These are phyloP conservation scores for Cinnamomum chago DNA, from an alignment of 164 flowering plant species.

Conservation along the genomic window DNA sequence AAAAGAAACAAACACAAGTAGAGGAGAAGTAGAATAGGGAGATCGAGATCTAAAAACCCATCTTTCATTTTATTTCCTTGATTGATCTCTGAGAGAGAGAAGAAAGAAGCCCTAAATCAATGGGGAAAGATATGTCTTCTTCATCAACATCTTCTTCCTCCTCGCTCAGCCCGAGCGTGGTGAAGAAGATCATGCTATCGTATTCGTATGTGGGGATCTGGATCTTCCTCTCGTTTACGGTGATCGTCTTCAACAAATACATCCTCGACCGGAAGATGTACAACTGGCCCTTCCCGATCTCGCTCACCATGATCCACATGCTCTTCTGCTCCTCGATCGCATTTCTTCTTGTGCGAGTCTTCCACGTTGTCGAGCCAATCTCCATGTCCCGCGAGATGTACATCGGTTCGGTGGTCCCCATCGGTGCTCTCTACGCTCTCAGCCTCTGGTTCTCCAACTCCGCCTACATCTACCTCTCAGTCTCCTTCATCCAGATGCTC, in stretches of 20 bases:
- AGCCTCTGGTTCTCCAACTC: constrained; percentile 46
- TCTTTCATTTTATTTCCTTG: too few relatives aligned
- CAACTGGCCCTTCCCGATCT: constrained; percentile 47
- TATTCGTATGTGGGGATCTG: constrained; percentile 40
- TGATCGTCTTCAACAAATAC: constrained; percentile 52
- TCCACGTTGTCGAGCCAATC: constrained; percentile 37
- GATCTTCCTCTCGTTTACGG: constrained; percentile 50
- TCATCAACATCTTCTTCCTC: constrained; percentile 4
- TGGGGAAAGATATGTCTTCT: too few relatives aligned
- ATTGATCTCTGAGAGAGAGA: too few relatives aligned
- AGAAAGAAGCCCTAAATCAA: too few relatives aligned
- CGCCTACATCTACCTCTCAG: constrained; percentile 47
- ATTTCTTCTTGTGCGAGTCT: constrained; percentile 33
- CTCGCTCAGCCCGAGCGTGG: constrained; percentile 22
- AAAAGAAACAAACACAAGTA: too few relatives aligned
- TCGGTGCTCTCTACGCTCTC: constrained; percentile 40
- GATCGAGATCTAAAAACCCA: too few relatives aligned
- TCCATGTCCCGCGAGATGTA: constrained; percentile 38
- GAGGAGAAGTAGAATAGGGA: too few relatives aligned
- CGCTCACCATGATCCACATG: constrained; percentile 51
- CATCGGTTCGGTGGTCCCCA: constrained; percentile 41
- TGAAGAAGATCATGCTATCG: constrained; percentile 35
- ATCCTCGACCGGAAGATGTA: constrained; percentile 49
- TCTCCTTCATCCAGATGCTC: constrained; percentile 49
- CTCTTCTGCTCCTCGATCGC: constrained; percentile 41